Evolutionary conservation across 148 eudicot species (phyloP), one percentile per base, ranked within the genome.

Genomic region (Euryodendron excelsum): DNA sequence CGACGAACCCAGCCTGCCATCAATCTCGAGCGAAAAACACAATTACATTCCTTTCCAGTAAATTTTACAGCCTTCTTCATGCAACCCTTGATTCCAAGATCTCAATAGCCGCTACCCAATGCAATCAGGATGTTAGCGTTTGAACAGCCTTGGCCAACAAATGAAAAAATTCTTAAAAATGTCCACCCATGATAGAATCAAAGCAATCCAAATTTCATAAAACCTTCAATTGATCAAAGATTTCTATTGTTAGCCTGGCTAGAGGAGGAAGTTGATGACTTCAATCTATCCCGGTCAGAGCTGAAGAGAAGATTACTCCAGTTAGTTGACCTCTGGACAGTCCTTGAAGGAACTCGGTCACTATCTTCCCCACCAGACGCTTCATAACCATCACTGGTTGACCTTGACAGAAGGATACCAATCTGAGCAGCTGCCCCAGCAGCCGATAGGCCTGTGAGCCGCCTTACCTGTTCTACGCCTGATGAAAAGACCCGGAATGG

Each of bases 281-380:
- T 85, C 1, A 79, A 83, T 72, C 81, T 90, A 62, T 88, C 92
- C 30, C 80, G 80, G 39, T 85, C 87, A n/a, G 96, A 83, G 63
- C 87, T 85, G 14, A 90, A 96, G 0, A 89, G 88, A 23, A 88
- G 80, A 44, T 80, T 87, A 77, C 88, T 86, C 99, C 98, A 96
- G 80, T 89, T 88, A 2, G 74, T 85, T 4, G 96, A 73, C 77
- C 94, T 86, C 41, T 85, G 84, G 7, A 78, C 81, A 13, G 80
- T 75, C 76, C 94, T 86, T 0, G 91, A 87, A 50, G 98, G 90
- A 28, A 96, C 93, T 50, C 88, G 89, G 64, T 96, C 99, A 83
- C 99, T 96, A 61, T 96, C 99, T 84, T 96, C 99, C 36, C 99
- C 99, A 53, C 99, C 99, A 13, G 99, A 96, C 23, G 98, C 95